phyloP scores from a whole-genome alignment of 306 rosid genomes.

The Prinsepia uniflora region DNA sequence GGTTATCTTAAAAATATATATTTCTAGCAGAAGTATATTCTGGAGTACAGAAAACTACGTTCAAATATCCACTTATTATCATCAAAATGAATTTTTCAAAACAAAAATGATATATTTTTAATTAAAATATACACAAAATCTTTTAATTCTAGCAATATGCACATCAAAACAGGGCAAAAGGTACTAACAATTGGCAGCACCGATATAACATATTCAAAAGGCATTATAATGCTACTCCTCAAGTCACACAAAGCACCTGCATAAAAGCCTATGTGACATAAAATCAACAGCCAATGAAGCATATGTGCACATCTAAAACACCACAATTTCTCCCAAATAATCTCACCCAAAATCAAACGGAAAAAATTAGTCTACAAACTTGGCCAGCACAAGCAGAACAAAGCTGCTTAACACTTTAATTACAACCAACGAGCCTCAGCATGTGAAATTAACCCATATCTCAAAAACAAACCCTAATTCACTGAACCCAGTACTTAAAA shows the following conservation, averaged over 20 bases:
- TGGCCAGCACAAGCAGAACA: constrained; percentile 18
- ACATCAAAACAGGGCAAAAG: constrained; percentile 1
- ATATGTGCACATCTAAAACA: not conserved
- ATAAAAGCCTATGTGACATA: constrained; percentile 12
- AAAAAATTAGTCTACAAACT: constrained; percentile 3
- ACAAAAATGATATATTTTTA: not conserved
- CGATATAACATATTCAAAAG: not conserved
- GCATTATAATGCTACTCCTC: not conserved
- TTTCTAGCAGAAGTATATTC: not conserved
- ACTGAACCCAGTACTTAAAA: constrained; percentile 35
- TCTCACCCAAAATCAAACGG: constrained; percentile 1
- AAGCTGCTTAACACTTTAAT: not conserved
- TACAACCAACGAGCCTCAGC: not conserved
- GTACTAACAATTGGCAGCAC: not conserved
- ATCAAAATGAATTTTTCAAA: not conserved
- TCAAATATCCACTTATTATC: constrained; percentile 6
- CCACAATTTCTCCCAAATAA: not conserved
- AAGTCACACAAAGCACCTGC: constrained; percentile 4
- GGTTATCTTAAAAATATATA: not conserved
- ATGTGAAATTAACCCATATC: constrained; percentile 16
- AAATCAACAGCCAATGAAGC: constrained; percentile 13
- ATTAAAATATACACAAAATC: not conserved
- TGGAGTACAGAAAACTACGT: not conserved
- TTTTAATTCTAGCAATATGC: not conserved
- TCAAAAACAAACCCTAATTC: constrained; percentile 41